A percentile compares a stretch with the other conserved stretches of the same genome.
These are phyloP conservation scores for Orbilia javanica DNA, from an alignment of 2,329 filamentous ascomycete species.

Conservation along the genomic window DNA sequence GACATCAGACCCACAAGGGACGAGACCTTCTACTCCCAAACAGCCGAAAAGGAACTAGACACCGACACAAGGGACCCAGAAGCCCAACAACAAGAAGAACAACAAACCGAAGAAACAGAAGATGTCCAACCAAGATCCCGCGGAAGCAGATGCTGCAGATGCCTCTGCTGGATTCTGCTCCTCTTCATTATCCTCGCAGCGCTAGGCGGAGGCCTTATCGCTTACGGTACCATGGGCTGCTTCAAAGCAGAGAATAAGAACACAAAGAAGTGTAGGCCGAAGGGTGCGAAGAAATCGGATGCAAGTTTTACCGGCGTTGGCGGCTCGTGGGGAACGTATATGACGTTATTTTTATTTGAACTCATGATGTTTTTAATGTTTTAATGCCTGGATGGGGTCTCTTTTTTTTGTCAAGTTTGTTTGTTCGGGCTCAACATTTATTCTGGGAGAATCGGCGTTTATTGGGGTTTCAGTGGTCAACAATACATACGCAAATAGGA, in stretches of 20 bases:
- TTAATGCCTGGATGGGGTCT: background rate
- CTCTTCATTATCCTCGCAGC: background rate
- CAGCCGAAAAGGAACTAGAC: background rate
- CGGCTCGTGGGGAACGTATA: conserved; percentile 13
- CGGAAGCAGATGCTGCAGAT: background rate
- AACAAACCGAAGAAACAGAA: background rate
- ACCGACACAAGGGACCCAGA: background rate
- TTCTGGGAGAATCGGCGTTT: no score
- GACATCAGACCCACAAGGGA: no score
- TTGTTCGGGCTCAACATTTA: no score
- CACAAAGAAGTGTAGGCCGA: background rate
- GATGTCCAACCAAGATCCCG: background rate
- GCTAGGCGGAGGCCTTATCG: conserved; percentile 6
- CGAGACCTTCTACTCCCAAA: background rate
- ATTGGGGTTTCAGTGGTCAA: no score
- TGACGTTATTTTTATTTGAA: conserved; percentile 7
- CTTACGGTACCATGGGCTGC: conserved; percentile 26
- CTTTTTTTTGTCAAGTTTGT: no score
- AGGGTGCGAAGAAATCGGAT: background rate
- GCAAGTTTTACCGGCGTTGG: background rate
- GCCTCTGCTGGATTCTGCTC: background rate
- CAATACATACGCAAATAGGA: no score
- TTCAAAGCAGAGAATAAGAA: conserved; percentile 31
- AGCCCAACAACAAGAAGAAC: background rate
- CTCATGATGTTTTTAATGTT: conserved; percentile 17